Evolutionary conservation across 495 filamentous ascomycete genomes (phyloP).

Genomic region (Pyrenula aspistea): DNA sequence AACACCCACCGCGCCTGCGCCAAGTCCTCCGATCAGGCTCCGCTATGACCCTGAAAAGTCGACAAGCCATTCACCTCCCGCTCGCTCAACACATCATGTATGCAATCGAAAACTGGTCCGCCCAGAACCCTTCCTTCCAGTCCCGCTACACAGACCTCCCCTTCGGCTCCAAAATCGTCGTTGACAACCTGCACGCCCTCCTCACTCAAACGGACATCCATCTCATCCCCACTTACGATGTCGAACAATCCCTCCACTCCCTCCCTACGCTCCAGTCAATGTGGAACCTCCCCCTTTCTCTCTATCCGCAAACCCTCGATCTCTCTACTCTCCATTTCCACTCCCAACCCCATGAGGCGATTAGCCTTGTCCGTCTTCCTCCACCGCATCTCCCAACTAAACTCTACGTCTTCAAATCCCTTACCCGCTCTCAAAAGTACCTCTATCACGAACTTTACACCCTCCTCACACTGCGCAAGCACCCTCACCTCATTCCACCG

Average conservation of each 20-base stretch:
- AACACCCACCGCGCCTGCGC: slow-evolving; percentile 1
- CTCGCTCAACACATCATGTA: slow-evolving; percentile 5
- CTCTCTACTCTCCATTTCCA: slow-evolving; percentile 2
- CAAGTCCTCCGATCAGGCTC: background rate
- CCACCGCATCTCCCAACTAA: background rate
- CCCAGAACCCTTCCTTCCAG: slow-evolving; percentile 1
- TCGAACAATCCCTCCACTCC: slow-evolving; percentile 5
- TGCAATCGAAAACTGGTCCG: slow-evolving; percentile 6
- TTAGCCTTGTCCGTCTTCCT: slow-evolving; percentile 6
- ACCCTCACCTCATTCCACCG: slow-evolving; percentile 15
- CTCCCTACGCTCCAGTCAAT: slow-evolving; percentile 3
- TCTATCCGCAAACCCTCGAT: slow-evolving; percentile 4
- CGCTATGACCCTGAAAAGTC: background rate
- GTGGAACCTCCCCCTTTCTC: background rate
- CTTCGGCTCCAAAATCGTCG: slow-evolving; percentile 7
- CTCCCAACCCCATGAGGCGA: slow-evolving; percentile 5
- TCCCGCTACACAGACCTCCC: slow-evolving; percentile 4
- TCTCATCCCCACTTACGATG: slow-evolving; percentile 6
- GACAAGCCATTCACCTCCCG: background rate
- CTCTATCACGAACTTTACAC: slow-evolving; percentile 15
- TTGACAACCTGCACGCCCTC: slow-evolving; percentile 2
- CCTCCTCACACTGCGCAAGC: slow-evolving; percentile 12
- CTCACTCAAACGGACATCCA: slow-evolving; percentile 5
- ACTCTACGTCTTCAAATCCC: slow-evolving; percentile 9
- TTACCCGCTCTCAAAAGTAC: slow-evolving; percentile 12